These are phyloP conservation scores for Geotrichum carabidarum DNA, from an alignment of 1,139 yeast genomes.

Conservation along the genomic window DNA sequence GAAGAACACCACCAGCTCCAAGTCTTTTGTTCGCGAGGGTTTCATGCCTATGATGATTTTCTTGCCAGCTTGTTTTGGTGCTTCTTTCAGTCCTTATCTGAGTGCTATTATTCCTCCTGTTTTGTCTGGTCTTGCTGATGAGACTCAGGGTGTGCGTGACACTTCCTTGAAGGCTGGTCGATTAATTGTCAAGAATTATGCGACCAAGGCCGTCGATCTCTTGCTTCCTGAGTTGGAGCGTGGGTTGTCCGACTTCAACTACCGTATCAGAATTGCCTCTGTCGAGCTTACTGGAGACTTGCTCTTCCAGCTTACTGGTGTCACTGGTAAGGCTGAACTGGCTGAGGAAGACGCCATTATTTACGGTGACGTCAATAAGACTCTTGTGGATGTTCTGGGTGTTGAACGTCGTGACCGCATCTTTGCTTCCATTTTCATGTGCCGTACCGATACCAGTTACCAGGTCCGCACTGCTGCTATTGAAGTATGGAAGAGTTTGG, in stretches of 20 bases:
- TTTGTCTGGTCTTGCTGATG: constrained; percentile 84
- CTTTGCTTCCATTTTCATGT: constrained; percentile 76
- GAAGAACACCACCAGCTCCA: constrained; percentile 61
- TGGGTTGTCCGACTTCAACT: constrained; percentile 77
- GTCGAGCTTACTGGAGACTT: constrained; percentile 97
- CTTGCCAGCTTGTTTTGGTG: constrained; percentile 91
- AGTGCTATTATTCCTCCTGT: constrained; percentile 83
- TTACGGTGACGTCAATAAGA: constrained; percentile 58
- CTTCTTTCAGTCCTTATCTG: constrained; percentile 86
- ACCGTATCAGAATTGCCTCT: constrained; percentile 87
- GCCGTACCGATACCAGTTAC: constrained; percentile 88
- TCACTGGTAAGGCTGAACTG: constrained; percentile 36
- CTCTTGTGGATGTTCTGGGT: constrained; percentile 76
- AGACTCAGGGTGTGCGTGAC: constrained; percentile 80
- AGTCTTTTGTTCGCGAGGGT: constrained; percentile 79
- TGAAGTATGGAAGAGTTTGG: constrained; percentile 96
- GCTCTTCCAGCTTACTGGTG: constrained; percentile 90
- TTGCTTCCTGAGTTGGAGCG: constrained; percentile 88
- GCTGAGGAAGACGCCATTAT: constrained; percentile 49
- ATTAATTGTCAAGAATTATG: constrained; percentile 83
- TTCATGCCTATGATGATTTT: constrained; percentile 85
- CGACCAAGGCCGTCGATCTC: constrained; percentile 87
- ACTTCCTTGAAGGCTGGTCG: constrained; percentile 91
- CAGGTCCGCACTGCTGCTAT: constrained; percentile 87
- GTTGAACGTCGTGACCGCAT: constrained; percentile 83